Evolutionary conservation across 2,329 filamentous ascomycete species (phyloP).

Genomic region (Fusarium solani-melongenae): DNA sequence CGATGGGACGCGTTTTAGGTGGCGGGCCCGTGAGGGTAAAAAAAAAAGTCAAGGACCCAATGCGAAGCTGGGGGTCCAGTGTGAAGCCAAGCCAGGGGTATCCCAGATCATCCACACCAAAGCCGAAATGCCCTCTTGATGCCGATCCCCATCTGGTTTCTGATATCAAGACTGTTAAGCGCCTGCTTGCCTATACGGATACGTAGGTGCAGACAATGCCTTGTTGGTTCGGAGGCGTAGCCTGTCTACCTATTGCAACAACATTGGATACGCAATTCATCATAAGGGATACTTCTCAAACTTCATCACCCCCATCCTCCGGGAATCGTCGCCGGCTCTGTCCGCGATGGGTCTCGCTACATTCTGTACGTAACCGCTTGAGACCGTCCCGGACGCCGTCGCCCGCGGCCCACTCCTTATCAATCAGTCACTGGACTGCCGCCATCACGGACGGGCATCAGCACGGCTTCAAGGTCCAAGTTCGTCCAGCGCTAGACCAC

Average conservation of each 20-base stretch:
- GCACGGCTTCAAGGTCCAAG: conserved; percentile 5
- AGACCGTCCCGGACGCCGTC: neutral
- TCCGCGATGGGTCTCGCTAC: conserved; percentile 3
- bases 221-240: neutral
- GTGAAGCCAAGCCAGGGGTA: conserved; percentile 4
- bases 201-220: neutral
- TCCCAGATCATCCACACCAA: conserved; percentile 30
- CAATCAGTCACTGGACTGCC: conserved; percentile 37
- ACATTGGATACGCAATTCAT: neutral
- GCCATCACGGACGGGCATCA: conserved; percentile 31
- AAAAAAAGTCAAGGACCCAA: neutral
- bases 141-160: conserved; percentile 23
- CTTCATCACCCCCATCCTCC: conserved; percentile 1
- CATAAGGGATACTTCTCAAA: neutral
- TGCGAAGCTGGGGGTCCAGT: neutral
- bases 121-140: conserved; percentile 25
- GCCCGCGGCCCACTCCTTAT: conserved; percentile 32
- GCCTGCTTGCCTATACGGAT: neutral
- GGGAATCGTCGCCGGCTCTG: conserved; percentile 7
- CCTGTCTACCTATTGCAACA: neutral
- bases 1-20: conserved; percentile 19
- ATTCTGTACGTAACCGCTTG: conserved; percentile 25
- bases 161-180: neutral
- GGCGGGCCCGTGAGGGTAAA: conserved; percentile 7
- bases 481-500: neutral